Evolutionary conservation across 495 filamentous ascomycete species (phyloP).

Genomic region (Talaromyces nanjingensis): DNA sequence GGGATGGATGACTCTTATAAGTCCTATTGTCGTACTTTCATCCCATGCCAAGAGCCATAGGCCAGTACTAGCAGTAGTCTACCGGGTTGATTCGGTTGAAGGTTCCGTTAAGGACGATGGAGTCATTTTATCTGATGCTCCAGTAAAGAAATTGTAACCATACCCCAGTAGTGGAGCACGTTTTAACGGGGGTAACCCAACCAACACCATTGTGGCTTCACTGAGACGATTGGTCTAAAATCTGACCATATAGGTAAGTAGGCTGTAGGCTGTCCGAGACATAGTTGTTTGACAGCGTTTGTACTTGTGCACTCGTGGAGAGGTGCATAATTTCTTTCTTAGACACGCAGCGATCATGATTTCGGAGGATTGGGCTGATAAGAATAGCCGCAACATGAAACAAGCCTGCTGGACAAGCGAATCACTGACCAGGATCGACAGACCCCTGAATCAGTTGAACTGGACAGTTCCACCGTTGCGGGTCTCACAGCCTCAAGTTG

Average conservation of each 20-base stretch:
- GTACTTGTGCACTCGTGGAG: neutral
- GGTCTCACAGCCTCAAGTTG: neutral
- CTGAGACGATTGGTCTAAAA: neutral
- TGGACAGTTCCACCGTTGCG: neutral
- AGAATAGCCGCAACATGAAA: neutral
- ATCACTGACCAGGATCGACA: neutral
- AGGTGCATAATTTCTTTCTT: neutral
- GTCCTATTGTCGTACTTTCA: neutral
- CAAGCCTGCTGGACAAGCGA: neutral
- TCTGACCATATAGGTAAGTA: neutral
- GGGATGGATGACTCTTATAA: neutral
- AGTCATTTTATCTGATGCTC: neutral
- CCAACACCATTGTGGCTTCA: neutral
- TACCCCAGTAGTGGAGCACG: neutral
- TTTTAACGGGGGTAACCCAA: neutral
- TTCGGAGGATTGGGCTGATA: neutral
- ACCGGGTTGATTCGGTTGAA: neutral
- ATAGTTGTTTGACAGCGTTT: neutral
- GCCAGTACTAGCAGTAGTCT: neutral
- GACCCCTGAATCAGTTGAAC: neutral
- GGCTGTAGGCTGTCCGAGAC: neutral
- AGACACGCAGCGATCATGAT: neutral
- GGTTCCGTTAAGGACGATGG: neutral
- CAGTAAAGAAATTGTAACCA: neutral
- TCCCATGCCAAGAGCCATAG: neutral